Evolutionary conservation across 169 alveolate genomes (phyloP).

Genomic region (Plasmodium inui): DNA sequence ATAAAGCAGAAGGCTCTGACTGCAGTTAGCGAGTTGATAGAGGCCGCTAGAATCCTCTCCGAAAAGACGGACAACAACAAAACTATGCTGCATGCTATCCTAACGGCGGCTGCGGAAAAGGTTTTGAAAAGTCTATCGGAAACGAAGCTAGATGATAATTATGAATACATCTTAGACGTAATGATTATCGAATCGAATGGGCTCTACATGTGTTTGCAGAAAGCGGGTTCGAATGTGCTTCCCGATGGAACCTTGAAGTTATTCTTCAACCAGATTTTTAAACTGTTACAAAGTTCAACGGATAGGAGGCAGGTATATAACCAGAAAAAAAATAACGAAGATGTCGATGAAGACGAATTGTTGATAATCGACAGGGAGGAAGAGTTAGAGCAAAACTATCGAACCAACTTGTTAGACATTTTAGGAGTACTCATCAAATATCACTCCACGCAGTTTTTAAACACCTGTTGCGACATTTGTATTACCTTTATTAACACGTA

Average conservation of each 20-base stretch:
- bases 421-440: conserved; percentile 85
- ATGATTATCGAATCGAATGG: conserved; percentile 84
- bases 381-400: conserved; percentile 84
- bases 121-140: conserved; percentile 68
- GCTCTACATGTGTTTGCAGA: conserved; percentile 82
- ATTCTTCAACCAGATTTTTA: conserved; percentile 55
- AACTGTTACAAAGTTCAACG: conserved; percentile 53
- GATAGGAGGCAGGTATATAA: conserved; percentile 77
- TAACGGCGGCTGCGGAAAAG: conserved; percentile 73
- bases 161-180: conserved; percentile 77
- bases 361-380: conserved; percentile 82
- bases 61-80: conserved; percentile 79
- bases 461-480: conserved; percentile 81
- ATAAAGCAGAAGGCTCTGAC: conserved; percentile 85
- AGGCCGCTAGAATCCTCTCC: conserved; percentile 82
- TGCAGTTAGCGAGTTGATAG: conserved; percentile 88
- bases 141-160: conserved; percentile 69
- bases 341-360: conserved; percentile 86
- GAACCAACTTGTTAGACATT: conserved; percentile 86
- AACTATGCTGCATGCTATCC: conserved; percentile 80
- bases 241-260: conserved; percentile 61
- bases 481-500: conserved; percentile 76
- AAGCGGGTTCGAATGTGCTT: conserved; percentile 86
- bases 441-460: conserved; percentile 86
- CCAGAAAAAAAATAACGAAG: conserved; percentile 79